phyloP scores from a whole-genome alignment of 495 filamentous ascomycete genomes.

The Parachaetomium inaequale region DNA sequence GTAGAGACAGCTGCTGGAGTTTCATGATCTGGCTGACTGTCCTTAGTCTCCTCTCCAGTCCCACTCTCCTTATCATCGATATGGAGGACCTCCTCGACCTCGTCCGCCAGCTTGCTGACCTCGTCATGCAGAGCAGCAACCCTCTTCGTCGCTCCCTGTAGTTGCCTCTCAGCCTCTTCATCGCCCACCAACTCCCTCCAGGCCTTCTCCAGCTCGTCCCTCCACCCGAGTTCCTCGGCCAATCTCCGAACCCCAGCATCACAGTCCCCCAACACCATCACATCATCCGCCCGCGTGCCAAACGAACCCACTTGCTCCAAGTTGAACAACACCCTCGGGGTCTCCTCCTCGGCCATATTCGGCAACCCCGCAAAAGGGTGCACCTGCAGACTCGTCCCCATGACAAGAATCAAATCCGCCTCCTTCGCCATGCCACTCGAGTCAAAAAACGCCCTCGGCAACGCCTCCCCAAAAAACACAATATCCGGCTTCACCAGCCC shows the following conservation, averaged over 20 bases:
- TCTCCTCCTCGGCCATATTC: conserved; percentile 50
- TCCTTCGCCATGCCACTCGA: conserved; percentile 51
- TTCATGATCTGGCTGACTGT: neutral
- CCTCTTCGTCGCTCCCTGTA: conserved; percentile 28
- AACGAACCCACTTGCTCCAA: conserved; percentile 77
- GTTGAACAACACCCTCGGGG: conserved; percentile 83
- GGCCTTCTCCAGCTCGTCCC: conserved; percentile 67
- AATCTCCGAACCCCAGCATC: conserved; percentile 81
- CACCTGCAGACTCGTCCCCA: conserved; percentile 87
- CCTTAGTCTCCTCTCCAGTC: conserved; percentile 15
- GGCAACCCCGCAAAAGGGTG: conserved; percentile 88
- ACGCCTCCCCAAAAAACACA: conserved; percentile 81
- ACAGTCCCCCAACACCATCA: conserved; percentile 49
- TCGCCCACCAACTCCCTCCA: conserved; percentile 43
- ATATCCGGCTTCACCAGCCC: conserved; percentile 96
- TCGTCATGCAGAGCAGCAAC: conserved; percentile 30
- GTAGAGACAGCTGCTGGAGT: neutral
- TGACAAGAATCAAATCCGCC: conserved; percentile 81
- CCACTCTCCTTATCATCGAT: conserved; percentile 26
- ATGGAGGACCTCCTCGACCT: conserved; percentile 37
- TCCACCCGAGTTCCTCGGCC: conserved; percentile 79
- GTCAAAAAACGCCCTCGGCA: conserved; percentile 67
- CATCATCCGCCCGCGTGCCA: conserved; percentile 52
- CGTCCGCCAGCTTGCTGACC: conserved; percentile 36
- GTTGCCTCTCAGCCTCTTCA: conserved; percentile 41